Percentiles rank a stretch among this genome's conserved stretches.
These are phyloP conservation scores for Melastoma malabathricum DNA, from an alignment of 345 rosid species.

Conservation along the genomic window DNA sequence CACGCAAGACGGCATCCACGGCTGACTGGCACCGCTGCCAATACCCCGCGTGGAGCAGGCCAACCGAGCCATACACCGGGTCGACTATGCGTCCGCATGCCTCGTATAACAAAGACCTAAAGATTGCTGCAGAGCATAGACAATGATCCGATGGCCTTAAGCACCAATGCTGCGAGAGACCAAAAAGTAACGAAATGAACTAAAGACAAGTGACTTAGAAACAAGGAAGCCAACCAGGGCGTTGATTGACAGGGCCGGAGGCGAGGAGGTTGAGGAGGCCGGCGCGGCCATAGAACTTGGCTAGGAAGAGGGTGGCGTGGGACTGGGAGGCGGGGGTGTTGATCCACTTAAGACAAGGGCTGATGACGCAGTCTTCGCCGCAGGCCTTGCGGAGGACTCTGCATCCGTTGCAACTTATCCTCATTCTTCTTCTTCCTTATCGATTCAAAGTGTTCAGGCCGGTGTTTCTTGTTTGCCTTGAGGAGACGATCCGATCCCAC, in stretches of 20 bases:
- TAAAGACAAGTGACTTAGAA: too few relatives aligned
- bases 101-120: constrained; percentile 87
- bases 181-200: too few relatives aligned
- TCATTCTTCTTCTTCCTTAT: constrained; percentile 12
- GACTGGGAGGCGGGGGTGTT: constrained; percentile 77
- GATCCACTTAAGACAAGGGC: constrained; percentile 98
- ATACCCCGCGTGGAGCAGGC: constrained; percentile 79
- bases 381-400: constrained; percentile 95
- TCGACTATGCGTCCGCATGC: constrained; percentile 96
- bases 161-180: too few relatives aligned
- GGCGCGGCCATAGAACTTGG: constrained; percentile 94
- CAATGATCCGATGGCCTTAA: neutral
- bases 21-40: constrained; percentile 98
- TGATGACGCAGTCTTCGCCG: constrained; percentile 73
- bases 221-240: constrained; percentile 90
- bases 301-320: constrained; percentile 92
- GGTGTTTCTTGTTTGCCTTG: too few relatives aligned
- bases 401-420: constrained; percentile 98
- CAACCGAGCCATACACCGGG: constrained; percentile 94
- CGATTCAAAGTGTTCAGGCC: too few relatives aligned
- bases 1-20: constrained; percentile 82
- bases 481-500: too few relatives aligned
- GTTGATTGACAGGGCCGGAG: constrained; percentile 92
- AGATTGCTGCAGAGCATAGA: constrained; percentile 39
- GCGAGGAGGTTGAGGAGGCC: constrained; percentile 93